Evolutionary conservation across 169 alveolate species (phyloP).

Genomic region (Eimeria nieschulzi): DNA sequence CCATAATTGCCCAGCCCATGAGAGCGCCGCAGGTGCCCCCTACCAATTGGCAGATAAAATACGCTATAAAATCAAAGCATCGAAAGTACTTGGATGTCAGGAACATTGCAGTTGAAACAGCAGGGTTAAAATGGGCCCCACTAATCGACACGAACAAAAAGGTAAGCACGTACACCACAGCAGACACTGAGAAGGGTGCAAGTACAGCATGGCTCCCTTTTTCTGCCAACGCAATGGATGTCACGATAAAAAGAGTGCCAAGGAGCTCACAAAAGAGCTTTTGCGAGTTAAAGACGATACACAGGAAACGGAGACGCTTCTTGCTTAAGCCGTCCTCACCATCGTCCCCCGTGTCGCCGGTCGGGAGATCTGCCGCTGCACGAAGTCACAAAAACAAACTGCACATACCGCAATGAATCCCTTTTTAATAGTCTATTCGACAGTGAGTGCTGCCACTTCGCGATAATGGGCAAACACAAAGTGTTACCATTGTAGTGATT

Average conservation of each 20-base stretch:
- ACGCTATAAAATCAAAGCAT: conserved; percentile 41
- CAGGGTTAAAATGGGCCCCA: conserved; percentile 75
- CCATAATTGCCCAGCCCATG: conserved; percentile 73
- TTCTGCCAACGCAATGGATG: conserved; percentile 65
- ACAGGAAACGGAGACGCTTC: conserved; percentile 39
- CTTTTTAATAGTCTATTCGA: background rate
- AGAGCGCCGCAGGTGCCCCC: conserved; percentile 71
- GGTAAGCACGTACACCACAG: conserved; percentile 65
- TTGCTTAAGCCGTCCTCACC: conserved; percentile 44
- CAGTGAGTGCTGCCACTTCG: background rate
- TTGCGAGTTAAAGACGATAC: conserved; percentile 45
- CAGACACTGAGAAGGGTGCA: conserved; percentile 68
- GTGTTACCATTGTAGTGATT: background rate
- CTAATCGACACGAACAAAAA: conserved; percentile 69
- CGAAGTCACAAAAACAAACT: background rate
- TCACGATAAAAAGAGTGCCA: conserved; percentile 54
- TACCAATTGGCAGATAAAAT: conserved; percentile 53
- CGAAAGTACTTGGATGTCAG: conserved; percentile 66
- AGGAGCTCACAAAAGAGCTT: conserved; percentile 68
- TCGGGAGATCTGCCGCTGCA: conserved; percentile 61
- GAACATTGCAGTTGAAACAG: conserved; percentile 68
- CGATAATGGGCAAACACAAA: background rate
- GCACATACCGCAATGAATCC: background rate
- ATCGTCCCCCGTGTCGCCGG: conserved; percentile 41
- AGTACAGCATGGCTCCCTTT: conserved; percentile 45